Base-by-base conservation (phyloP, 768 basidiomycete species). In the Tulasnella calospora region DNA sequence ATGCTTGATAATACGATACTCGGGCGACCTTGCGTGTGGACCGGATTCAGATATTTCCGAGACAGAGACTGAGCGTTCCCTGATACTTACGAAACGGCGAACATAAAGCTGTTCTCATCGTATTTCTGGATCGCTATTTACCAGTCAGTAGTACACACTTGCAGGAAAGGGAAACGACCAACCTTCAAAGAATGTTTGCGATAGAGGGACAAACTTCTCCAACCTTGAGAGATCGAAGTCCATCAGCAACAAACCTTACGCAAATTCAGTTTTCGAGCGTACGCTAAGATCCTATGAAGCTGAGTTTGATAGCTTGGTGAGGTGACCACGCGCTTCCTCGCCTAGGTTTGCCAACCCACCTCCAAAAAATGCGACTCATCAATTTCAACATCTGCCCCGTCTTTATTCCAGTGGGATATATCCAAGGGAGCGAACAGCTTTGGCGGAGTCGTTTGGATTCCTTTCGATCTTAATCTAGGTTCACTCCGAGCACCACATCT, bases 171-270 rank as follows among this genome's bases (percentile, higher is more conserved):
- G 38, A 38, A 38, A 9, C 35, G 27, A 72, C 46, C 51, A 47
- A 57, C 55, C 70, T 36, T 2, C 74, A 55, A 51, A 79, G 83
- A 27, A 79, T 85, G 85, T 85, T 40, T 85, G 83, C n/a, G 85
- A 86, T 46, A 87, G 86, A 9, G 84, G 82, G 30, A 87, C 82
- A 69, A 87, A 87, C 82, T 88, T 88, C 78, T 90, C 88, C 71
- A 88, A 82, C 13, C 83, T 86, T 70, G 23, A 74, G 9, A 13
- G 47, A 17, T 46, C 47, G 12, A 7, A 9, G 38, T 3, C 47
- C 55, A 57, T 40, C 40, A 44, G 5, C 21, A 9, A 4, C 9
- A 38, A 38, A 9, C 9, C 13, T 12, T 47, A 19, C 10, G 27
- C 47, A 27, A 9, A 2, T 35, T n/a, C 33, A 8, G 23, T 2